Base-by-base conservation (phyloP, 202 grass and related monocot species). In the Brachypodium distachyon region DNA sequence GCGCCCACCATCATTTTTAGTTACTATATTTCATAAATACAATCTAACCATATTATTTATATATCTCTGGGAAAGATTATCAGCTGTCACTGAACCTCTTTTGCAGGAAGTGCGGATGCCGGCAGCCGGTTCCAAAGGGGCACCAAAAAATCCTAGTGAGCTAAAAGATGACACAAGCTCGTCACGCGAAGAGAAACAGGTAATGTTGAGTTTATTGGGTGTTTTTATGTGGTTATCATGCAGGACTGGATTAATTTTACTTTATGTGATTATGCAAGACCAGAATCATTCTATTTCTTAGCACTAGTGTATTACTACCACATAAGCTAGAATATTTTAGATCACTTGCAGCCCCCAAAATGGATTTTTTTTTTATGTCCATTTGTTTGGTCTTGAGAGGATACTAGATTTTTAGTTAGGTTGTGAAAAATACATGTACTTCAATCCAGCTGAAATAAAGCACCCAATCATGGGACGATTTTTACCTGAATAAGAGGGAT, bases 51-150 rank as follows among this genome's bases (percentile, higher is more conserved):
- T 81, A 48, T 28, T 32, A 26, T 47, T 25, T 22, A 56, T 67
- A 67, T 10, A 77, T 61, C 43, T 77, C 17, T 78, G 16, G 71
- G 16, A 73, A 62, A n/a, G 40, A 66, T 58, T 49, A 50, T n/a
- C n/a, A n/a, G n/a, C n/a, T n/a, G n/a, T 84, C 14, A n/a, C 39
- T 77, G 26, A 67, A 26, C 43, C 64, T 82, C 3, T 79, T 69
- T 90, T 91, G 29, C 72, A 98, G 95, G 95, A 98, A 90, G 95
- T 98, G 67, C 82, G 91, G 61, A 94, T 98, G 70, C 95, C 89
- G 2, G 95, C 95, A 33, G 89, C 95, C 75, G 95, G 95, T 82
- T 87, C 85, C 2, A 94, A 98, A 90, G 87, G 84, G 50, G 74
- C 80, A 40, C 91, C 85, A 12, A 98, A 92, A 85, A 98, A 90